Evolutionary conservation across 2,329 filamentous ascomycete species (phyloP).

Genomic region (Penicillium crustosum): DNA sequence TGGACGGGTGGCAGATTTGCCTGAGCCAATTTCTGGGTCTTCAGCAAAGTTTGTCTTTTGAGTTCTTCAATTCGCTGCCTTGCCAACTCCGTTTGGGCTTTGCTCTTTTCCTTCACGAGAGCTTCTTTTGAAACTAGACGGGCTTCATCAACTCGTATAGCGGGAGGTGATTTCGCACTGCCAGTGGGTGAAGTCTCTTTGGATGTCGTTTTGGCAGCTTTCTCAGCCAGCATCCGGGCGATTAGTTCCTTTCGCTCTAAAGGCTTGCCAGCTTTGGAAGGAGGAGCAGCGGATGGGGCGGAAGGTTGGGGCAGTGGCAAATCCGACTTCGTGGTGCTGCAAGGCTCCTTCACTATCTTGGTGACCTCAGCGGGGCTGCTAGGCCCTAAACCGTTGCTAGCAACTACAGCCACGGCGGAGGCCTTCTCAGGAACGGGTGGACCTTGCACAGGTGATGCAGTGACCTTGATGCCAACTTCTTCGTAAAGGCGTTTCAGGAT

Average conservation of each 20-base stretch:
- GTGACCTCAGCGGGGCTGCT: not conserved
- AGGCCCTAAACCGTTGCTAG: not conserved
- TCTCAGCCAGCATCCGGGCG: conserved; percentile 71
- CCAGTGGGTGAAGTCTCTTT: conserved; percentile 14
- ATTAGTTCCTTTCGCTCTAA: conserved; percentile 75
- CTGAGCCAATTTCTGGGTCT: conserved; percentile 31
- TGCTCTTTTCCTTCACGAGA: conserved; percentile 48
- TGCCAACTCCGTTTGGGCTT: conserved; percentile 71
- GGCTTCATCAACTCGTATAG: conserved; percentile 7
- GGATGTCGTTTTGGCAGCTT: conserved; percentile 55
- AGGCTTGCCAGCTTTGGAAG: conserved; percentile 38
- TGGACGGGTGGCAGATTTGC: not conserved
- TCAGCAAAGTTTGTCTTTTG: conserved; percentile 53
- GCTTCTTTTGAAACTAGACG: conserved; percentile 23
- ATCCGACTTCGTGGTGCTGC: not conserved
- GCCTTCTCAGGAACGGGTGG: not conserved
- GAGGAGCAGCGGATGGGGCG: conserved; percentile 14
- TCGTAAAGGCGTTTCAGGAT: conserved; percentile 66
- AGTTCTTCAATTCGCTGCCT: conserved; percentile 77
- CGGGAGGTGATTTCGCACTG: conserved; percentile 5
- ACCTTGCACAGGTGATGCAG: conserved; percentile 14
- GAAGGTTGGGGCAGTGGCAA: not conserved
- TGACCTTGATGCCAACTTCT: conserved; percentile 61
- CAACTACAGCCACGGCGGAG: not conserved
- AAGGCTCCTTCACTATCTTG: not conserved